Evolutionary conservation across 371 early-diverging fungal genomes (phyloP).

Genomic region (Zopfochytrium polystomum): DNA sequence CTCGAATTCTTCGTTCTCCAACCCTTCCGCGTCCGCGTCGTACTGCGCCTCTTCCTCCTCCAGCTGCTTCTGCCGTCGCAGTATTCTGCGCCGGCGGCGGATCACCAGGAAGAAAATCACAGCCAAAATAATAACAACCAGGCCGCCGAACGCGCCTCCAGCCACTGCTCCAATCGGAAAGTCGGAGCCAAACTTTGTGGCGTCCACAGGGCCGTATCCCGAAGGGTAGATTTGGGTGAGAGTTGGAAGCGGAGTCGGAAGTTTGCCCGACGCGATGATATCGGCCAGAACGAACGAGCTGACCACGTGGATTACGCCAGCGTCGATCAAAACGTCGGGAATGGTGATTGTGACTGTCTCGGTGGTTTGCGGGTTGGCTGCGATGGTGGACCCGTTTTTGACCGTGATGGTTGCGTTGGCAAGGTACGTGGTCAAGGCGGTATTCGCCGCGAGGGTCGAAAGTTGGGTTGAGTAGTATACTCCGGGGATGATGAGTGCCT

Average conservation of each 20-base stretch:
- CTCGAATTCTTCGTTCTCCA: not conserved
- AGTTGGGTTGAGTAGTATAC: slow-evolving; percentile 19
- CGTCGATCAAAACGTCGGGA: slow-evolving; percentile 28
- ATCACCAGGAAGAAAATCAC: slow-evolving; percentile 9
- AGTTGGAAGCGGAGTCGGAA: not conserved
- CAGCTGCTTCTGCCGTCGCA: no score
- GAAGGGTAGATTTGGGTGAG: slow-evolving; percentile 26
- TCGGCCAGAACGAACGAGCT: slow-evolving; percentile 23
- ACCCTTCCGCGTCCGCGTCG: no score
- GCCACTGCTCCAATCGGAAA: slow-evolving; percentile 23
- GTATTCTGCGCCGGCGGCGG: slow-evolving; percentile 14
- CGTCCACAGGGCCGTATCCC: not conserved
- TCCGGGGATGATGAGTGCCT: slow-evolving; percentile 27
- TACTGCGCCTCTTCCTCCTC: no score
- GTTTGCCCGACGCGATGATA: not conserved
- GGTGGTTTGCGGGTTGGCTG: slow-evolving; percentile 1
- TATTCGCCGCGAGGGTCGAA: not conserved
- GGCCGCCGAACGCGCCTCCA: slow-evolving; percentile 22
- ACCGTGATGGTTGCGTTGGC: slow-evolving; percentile 6
- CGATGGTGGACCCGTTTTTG: not conserved
- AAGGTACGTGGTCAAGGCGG: slow-evolving; percentile 15
- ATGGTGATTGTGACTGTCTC: slow-evolving; percentile 9
- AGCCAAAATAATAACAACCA: slow-evolving; percentile 10
- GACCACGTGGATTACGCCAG: slow-evolving; percentile 34
- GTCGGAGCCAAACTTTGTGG: slow-evolving; percentile 18